Evolutionary conservation across 129 eudicot species (phyloP).

Genomic region (Tanacetum coccineum): DNA sequence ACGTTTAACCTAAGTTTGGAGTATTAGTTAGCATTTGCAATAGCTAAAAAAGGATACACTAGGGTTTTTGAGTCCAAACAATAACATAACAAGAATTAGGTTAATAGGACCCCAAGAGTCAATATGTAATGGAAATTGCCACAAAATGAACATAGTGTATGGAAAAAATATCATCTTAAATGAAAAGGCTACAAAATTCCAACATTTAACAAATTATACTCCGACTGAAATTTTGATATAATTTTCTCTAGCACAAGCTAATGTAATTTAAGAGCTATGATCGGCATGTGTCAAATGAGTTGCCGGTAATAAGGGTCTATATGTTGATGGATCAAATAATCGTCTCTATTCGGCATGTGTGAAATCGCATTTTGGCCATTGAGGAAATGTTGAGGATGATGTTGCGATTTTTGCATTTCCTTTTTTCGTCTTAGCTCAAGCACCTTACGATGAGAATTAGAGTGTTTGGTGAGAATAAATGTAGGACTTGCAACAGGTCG

Average conservation of each 20-base stretch:
- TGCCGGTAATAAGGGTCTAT: constrained; percentile 47
- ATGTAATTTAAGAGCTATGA: background rate
- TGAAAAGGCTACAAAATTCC: background rate
- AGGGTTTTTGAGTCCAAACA: too few species aligned
- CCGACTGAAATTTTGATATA: background rate
- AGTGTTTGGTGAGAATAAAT: constrained; percentile 64
- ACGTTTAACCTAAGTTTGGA: background rate
- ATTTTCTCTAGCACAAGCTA: background rate
- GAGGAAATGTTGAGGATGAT: constrained; percentile 25
- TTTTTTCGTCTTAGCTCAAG: constrained; percentile 73
- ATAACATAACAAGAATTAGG: too few species aligned
- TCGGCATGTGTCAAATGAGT: constrained; percentile 23
- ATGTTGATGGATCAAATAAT: constrained; percentile 64
- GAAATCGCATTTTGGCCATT: constrained; percentile 43
- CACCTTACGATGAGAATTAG: constrained; percentile 86
- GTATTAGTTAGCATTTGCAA: too few species aligned
- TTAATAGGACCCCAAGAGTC: background rate
- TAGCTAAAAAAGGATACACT: too few species aligned
- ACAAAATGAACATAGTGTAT: background rate
- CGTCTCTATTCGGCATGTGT: constrained; percentile 38
- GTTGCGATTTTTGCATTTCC: constrained; percentile 27
- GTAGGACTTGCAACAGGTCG: constrained; percentile 93
- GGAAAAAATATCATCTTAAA: background rate
- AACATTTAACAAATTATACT: background rate
- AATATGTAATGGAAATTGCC: background rate